Evolutionary conservation across 164 flowering plant genomes (phyloP), one percentile per base, ranked within the genome.

Genomic region (Umbellularia californica): DNA sequence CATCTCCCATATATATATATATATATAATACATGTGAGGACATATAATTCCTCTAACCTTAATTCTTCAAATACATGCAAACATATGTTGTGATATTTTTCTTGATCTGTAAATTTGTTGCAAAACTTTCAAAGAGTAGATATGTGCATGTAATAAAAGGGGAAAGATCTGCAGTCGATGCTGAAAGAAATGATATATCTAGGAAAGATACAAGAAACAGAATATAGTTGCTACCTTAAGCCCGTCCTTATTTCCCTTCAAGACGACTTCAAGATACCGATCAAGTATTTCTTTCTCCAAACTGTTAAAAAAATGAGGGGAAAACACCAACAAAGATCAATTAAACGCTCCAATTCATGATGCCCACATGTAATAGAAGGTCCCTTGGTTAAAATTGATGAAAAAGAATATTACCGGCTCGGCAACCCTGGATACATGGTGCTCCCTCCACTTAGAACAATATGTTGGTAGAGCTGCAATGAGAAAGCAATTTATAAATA

Each of bases 351-450:
- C 25, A 27, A 15, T 3, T 55, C n/a, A 15, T 15, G 2, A 20
- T 55, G 60, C n/a, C n/a, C 5, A 55, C 60, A 55, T 55, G 13
- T 15, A 20, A 55, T 20, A 55, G 5, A 52, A 52, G 60, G 60
- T 55, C 60, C 3, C 5, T 55, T 3, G n/a, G 60, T 12, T 47
- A 25, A 35, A 23, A 24, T 35, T 70, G 62, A 67, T 13, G 27
- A 28, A 47, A 72, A 77, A 72, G 69, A 65, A 76, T 15, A 78
- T 82, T 90, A 95, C 98, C 97, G 95, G 82, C 98, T 95, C 77
- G 99, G 97, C 77, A 95, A 84, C 80, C 99, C 99, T 75, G 99
- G 99, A 81, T 95, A 93, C 97, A 95, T 95, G 33, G 98, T 93
- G 81, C 98, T 95, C 73, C 99, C 99, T 74, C 99, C 98, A 81